phyloP scores from a whole-genome alignment of 2,329 filamentous ascomycete species.

The Xylariaceae sp. region DNA sequence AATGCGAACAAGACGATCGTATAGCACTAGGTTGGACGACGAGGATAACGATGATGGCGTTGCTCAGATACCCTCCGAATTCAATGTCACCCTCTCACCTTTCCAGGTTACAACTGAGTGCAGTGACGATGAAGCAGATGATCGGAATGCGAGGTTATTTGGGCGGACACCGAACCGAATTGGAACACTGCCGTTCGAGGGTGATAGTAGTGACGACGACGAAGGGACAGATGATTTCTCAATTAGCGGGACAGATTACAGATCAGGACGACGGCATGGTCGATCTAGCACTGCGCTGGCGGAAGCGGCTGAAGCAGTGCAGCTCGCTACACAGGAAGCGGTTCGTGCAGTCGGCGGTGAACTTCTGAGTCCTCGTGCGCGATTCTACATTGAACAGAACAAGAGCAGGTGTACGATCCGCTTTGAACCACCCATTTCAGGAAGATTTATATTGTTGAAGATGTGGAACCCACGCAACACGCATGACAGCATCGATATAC shows the following conservation, averaged over 20 bases:
- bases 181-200: conserved; percentile 53
- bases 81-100: conserved; percentile 44
- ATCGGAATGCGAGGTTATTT: conserved; percentile 27
- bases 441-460: conserved; percentile 81
- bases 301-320: conserved; percentile 45
- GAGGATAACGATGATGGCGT: conserved; percentile 44
- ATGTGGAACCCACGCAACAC: conserved; percentile 76
- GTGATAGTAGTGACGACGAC: conserved; percentile 40
- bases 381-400: conserved; percentile 77
- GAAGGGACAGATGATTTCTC: conserved; percentile 35
- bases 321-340: conserved; percentile 54
- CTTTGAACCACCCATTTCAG: conserved; percentile 78
- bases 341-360: conserved; percentile 54
- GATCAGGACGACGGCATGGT: conserved; percentile 30
- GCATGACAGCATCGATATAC: conserved; percentile 76
- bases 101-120: conserved; percentile 57
- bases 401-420: conserved; percentile 83
- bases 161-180: conserved; percentile 50
- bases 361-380: conserved; percentile 68
- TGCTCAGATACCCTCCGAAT: conserved; percentile 56
- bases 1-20: conserved; percentile 43
- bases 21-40: conserved; percentile 41
- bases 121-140: conserved; percentile 55
- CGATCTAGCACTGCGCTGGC: conserved; percentile 34
- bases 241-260: conserved; percentile 26